Base-by-base conservation (phyloP, 495 filamentous ascomycete genomes). In the Cercophora newfieldiana region DNA sequence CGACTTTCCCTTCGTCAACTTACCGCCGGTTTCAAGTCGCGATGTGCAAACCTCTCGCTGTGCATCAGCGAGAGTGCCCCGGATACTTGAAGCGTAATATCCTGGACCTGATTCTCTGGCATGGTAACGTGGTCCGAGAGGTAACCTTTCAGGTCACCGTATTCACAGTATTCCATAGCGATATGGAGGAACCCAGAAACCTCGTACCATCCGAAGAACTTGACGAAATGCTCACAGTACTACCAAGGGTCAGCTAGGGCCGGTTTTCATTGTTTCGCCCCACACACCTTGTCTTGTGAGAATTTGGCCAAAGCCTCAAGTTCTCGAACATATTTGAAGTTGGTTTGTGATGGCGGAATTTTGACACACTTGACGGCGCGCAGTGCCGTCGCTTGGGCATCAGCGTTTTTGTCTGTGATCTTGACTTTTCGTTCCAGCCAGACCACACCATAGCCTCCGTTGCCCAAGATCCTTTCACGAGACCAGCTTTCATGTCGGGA, bases 1-100 rank as follows among this genome's bases (percentile, higher is more conserved):
- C 30, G 5, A 12, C 4, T 33, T 4, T 48, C 3, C 61, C 31
- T 28, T 60, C 8, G 33, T 44, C 19, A 16, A 24, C 50, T 53
- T 72, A 81, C 81, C 26, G 67, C 68, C 14, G 83, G 83, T 66
- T 86, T 86, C 3, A 85, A 50, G 67, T 85, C 83, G 16, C 83
- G 66, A 61, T 86, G 83, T 10, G 76, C 74, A 68, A 80, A 85
- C 0, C 69, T 70, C 48, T 82, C 75, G n/a, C 71, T 59, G 67
- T 85, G 83, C 80, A 86, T 82, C 30, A 79, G 71, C 4, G 59
- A 31, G 10, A 85, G 67, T 0, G 77, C 82, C 51, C 82, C 78
- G 0, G 84, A 67, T 3, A 85, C 51, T 63, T 86, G 83, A 4
- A 58, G 68, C 0, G 72, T 59, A 18, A 85, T 78, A 4, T 72